These are phyloP conservation scores for Leishmania braziliensis DNA, from an alignment of 208 protist species.

Conservation along the genomic window DNA sequence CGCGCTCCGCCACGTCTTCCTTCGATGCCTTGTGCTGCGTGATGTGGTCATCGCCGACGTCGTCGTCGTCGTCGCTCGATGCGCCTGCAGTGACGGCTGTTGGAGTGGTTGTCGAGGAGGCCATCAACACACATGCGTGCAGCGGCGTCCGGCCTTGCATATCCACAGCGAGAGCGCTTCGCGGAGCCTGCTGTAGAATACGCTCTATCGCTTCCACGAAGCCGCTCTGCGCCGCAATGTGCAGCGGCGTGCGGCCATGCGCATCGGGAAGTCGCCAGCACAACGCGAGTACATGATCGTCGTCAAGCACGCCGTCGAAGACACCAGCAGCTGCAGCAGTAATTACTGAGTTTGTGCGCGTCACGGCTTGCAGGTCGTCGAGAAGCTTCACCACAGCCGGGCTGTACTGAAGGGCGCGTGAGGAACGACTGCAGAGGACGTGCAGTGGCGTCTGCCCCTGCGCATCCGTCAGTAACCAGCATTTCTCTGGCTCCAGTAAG, in stretches of 20 bases:
- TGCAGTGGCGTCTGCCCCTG: conserved; percentile 59
- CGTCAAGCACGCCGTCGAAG: not conserved
- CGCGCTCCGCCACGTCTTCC: not conserved
- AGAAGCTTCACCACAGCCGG: conserved; percentile 45
- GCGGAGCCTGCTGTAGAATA: conserved; percentile 32
- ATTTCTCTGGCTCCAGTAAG: conserved; percentile 22
- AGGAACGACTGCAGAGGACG: conserved; percentile 52
- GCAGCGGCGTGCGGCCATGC: conserved; percentile 57
- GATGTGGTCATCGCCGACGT: not conserved
- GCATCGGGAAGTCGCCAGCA: conserved; percentile 39
- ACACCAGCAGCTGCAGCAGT: not conserved
- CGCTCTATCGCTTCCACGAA: conserved; percentile 44
- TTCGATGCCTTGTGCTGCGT: not conserved
- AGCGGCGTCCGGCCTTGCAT: conserved; percentile 57
- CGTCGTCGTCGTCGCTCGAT: conserved; percentile 7
- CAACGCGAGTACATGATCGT: conserved; percentile 17
- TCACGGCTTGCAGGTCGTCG: conserved; percentile 19
- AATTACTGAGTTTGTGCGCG: conserved; percentile 1
- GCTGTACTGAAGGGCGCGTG: conserved; percentile 28
- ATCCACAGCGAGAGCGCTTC: conserved; percentile 41
- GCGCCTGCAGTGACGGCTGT: not conserved
- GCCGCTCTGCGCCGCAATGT: conserved; percentile 57
- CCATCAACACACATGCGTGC: conserved; percentile 45
- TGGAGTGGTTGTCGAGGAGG: not conserved
- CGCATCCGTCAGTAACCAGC: conserved; percentile 52